Conservation (phyloP, 1,139 yeast genomes). For the Chernovozyma aurita region DNA sequence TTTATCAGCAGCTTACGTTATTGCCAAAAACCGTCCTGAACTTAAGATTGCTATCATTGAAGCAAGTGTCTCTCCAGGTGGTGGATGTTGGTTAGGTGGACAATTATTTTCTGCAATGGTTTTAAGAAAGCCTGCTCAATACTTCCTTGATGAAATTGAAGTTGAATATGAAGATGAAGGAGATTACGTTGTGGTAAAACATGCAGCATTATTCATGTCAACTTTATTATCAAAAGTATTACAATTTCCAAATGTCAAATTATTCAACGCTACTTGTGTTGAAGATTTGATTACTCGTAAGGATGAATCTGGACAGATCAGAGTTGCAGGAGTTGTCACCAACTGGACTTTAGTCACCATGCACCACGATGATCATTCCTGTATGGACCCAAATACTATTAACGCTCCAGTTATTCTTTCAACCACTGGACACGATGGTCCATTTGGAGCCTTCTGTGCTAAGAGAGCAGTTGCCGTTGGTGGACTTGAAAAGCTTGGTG, state of each 20-base stretch:
- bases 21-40: slow-evolving; percentile 74
- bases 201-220: slow-evolving; percentile 75
- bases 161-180: slow-evolving; percentile 76
- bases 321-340: slow-evolving; percentile 77
- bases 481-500: slow-evolving; percentile 48
- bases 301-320: slow-evolving; percentile 53
- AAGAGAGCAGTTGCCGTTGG: slow-evolving; percentile 37
- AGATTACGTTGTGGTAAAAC: slow-evolving; percentile 75
- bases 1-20: slow-evolving; percentile 66
- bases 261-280: slow-evolving; percentile 78
- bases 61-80: slow-evolving; percentile 74
- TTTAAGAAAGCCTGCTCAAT: slow-evolving; percentile 71
- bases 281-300: slow-evolving; percentile 76
- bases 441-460: slow-evolving; percentile 79
- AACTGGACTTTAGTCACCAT: slow-evolving; percentile 78
- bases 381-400: slow-evolving; percentile 84
- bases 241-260: slow-evolving; percentile 67
- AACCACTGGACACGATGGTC: slow-evolving; percentile 81
- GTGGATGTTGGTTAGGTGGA: slow-evolving; percentile 83
- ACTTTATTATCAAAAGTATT: slow-evolving; percentile 68
- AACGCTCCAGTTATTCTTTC: slow-evolving; percentile 68
- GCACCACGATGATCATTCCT: slow-evolving; percentile 73
- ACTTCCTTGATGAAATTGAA: slow-evolving; percentile 60
- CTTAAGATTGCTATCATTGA: slow-evolving; percentile 72
- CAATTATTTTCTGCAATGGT: slow-evolving; percentile 78